phyloP scores from a whole-genome alignment of 2,329 filamentous ascomycete genomes.

The Calycina marina region DNA sequence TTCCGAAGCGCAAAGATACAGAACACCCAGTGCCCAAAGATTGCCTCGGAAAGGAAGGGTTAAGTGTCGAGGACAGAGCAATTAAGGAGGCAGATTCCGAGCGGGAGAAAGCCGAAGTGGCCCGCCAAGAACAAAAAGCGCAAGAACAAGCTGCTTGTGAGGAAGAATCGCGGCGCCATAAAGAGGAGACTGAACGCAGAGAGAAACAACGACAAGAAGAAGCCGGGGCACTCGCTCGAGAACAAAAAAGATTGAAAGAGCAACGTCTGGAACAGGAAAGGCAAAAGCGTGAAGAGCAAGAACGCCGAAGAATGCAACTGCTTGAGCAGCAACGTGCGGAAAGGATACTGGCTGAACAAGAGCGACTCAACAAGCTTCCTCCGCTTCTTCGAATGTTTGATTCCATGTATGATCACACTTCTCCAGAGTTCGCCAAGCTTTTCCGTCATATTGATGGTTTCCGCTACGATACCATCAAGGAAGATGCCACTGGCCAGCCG shows the following conservation, averaged over 20 bases:
- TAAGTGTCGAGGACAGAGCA: conserved; percentile 9
- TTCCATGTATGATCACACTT: conserved; percentile 34
- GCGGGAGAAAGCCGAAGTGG: conserved; percentile 15
- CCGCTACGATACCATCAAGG: conserved; percentile 47
- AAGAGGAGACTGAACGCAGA: conserved; percentile 18
- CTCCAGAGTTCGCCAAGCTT: conserved; percentile 33
- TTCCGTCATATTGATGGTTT: conserved; percentile 45
- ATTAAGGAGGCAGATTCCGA: conserved; percentile 15
- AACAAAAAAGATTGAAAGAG: conserved; percentile 23
- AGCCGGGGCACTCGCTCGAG: conserved; percentile 12
- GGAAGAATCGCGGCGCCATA: conserved; percentile 22
- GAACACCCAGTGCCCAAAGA: conserved; percentile 24
- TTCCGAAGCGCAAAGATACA: conserved; percentile 24
- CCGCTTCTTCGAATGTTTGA: conserved; percentile 48
- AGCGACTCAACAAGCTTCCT: conserved; percentile 43
- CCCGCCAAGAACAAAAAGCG: conserved; percentile 14
- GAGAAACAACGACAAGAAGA: conserved; percentile 17
- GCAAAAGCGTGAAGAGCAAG: conserved; percentile 25
- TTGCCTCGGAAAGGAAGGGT: conserved; percentile 19
- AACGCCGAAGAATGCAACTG: conserved; percentile 17
- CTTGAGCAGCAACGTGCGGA: conserved; percentile 33
- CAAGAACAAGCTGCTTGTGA: conserved; percentile 18
- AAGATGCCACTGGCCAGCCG: conserved; percentile 34
- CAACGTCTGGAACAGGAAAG: conserved; percentile 22
- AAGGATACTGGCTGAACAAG: conserved; percentile 31